Percentiles rank a stretch among this genome's conserved stretches.
phyloP scores from a whole-genome alignment of 352 stramenopile species.

The Phytopythium mirpurense region DNA sequence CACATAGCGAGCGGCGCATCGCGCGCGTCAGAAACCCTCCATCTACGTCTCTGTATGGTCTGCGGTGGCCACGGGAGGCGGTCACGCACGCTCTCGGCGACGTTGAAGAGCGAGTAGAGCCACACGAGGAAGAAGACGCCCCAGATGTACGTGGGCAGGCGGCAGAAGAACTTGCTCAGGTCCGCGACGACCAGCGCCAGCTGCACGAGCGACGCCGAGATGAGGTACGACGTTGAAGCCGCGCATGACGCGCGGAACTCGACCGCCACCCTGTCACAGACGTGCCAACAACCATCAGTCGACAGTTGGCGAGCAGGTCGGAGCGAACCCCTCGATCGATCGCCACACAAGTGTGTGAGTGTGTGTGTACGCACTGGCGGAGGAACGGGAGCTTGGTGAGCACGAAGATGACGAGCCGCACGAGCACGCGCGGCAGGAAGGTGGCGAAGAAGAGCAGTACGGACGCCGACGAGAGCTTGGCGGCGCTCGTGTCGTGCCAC shows the following conservation, averaged over 20 bases:
- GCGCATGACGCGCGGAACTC: slow-evolving; percentile 79
- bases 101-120: slow-evolving; percentile 88
- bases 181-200: slow-evolving; percentile 52
- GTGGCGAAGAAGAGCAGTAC: slow-evolving; percentile 85
- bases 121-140: slow-evolving; percentile 87
- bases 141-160: slow-evolving; percentile 82
- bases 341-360: too few relatives aligned
- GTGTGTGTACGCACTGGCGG: slow-evolving; percentile 43
- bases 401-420: slow-evolving; percentile 82
- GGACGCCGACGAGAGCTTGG: slow-evolving; percentile 46
- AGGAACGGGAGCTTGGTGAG: slow-evolving; percentile 84
- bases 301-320: too few relatives aligned
- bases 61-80: too few relatives aligned
- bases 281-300: background rate
- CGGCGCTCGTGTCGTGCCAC: slow-evolving; percentile 39
- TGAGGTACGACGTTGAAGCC: slow-evolving; percentile 77
- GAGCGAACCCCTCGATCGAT: too few relatives aligned
- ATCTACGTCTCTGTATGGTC: too few relatives aligned
- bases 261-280: slow-evolving; percentile 48
- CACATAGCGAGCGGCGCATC: slow-evolving; percentile 8
- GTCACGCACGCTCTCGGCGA: slow-evolving; percentile 80
- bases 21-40: background rate
- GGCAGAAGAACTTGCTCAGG: slow-evolving; percentile 61
- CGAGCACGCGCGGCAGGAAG: slow-evolving; percentile 80
- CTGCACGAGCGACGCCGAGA: slow-evolving; percentile 72